Evolutionary conservation across 345 rosid genomes (phyloP).

Genomic region (Geranium rotundifolium): DNA sequence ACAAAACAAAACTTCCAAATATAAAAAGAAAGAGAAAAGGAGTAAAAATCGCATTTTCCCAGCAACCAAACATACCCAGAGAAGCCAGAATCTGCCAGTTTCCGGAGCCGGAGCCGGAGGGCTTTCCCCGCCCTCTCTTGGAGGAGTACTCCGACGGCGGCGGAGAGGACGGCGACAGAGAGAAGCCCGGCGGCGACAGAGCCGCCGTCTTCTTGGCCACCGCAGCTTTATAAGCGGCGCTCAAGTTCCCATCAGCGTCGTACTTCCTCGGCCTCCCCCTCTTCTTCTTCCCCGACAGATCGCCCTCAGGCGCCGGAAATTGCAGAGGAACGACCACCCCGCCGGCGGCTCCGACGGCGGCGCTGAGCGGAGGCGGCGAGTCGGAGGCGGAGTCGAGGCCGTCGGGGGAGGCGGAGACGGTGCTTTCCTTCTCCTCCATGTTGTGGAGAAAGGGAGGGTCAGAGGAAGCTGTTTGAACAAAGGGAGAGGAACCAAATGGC

Average conservation of each 20-base stretch:
- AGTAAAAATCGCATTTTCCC: conserved; percentile 11
- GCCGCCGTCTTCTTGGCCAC: not conserved
- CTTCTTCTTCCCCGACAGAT: conserved; percentile 23
- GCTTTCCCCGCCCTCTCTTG: conserved; percentile 43
- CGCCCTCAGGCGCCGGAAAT: not conserved
- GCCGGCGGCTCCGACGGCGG: conserved; percentile 6
- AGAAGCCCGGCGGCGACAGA: conserved; percentile 19
- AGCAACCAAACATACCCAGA: conserved; percentile 32
- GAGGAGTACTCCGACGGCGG: conserved; percentile 19
- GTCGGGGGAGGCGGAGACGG: conserved; percentile 19
- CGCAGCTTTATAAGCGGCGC: conserved; percentile 7
- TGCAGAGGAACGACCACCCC: not conserved
- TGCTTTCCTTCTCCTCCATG: conserved; percentile 40
- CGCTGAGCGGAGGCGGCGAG: conserved; percentile 31
- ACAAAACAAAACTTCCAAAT: no score
- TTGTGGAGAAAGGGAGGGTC: conserved; percentile 2
- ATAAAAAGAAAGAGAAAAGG: no score
- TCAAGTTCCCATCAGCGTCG: conserved; percentile 31
- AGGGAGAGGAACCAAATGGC: conserved; percentile 21
- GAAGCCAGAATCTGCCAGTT: conserved; percentile 58
- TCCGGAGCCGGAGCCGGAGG: conserved; percentile 42
- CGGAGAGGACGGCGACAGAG: conserved; percentile 24
- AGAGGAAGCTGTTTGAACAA: conserved; percentile 11
- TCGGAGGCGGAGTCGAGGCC: conserved; percentile 28
- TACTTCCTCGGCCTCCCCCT: conserved; percentile 50